Base-by-base conservation (phyloP, 208 protist genomes). In the Histomonas meleagridis region DNA sequence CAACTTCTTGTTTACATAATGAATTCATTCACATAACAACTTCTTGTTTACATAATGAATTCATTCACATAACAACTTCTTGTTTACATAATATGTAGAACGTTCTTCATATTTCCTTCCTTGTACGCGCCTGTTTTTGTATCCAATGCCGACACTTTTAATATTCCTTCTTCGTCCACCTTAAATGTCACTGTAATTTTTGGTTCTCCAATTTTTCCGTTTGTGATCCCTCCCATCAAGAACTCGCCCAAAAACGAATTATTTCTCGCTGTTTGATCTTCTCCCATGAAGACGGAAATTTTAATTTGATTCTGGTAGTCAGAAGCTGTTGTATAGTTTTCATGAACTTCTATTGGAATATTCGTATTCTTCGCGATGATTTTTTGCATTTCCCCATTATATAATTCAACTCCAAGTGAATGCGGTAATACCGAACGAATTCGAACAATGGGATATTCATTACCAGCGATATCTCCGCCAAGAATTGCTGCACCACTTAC, bases 351-450 rank as follows among this genome's bases (percentile, higher is more conserved):
- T 62, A 95, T 97, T 62, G 98, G 98, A 91, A 99, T 98, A 40
- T 96, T 97, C 9, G 98, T 99, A 95, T 99, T 99, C 93, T 97
- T 97, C 40, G 95, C 92, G 92, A 99, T 99, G 32, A 99, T 95
- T 26, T 93, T 93, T 38, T 96, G 98, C 94, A 99, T 98, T 26
- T 99, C 95, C 94, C 96, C 96, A 90, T 98, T 97, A 0, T 97
- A 94, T 28, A 97, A 98, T 92, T 98, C 97, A 90, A 98, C 99
- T 86, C 97, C 98, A 28, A 99, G 96, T 18, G 97, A 98, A 12
- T 99, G 95, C 62, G 98, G 98, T 10, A n/a, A n/a, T n/a, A n/a
- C n/a, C n/a, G n/a, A n/a, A 97, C 98, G 23, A 99, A 97, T 93
- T 99, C 98, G 16, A 99, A 93, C 7, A 99, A 94, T 9, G 99